Evolutionary conservation across 2,329 filamentous ascomycete species (phyloP), one percentile per base, ranked within the genome.

Genomic region (Ciborinia camelliae): DNA sequence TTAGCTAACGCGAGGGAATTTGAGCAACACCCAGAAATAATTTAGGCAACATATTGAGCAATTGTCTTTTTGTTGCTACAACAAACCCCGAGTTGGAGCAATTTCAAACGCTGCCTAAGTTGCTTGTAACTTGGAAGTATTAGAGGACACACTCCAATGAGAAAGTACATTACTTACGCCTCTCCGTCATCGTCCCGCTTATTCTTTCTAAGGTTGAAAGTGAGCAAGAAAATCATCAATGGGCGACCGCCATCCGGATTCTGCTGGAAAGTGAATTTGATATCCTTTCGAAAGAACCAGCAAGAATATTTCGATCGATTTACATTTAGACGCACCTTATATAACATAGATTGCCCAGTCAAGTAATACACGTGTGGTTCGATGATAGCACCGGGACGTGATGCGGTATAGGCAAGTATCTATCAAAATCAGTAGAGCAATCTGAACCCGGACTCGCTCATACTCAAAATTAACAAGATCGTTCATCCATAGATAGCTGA

Each of bases 301-400:
- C 6, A 4, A 9, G 0, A 45, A n/a, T 2, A 6, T 2, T 6
- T 1, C 18, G 6, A n/a, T n/a, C n/a, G n/a, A n/a, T n/a, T n/a
- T n/a, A n/a, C 4, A 45, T n/a, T n/a, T n/a, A 1, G 1, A 7
- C 2, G 18, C 30, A 52, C 48, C 23, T 52, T 52, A 15, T 52
- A 52, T 15, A 18, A 20, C 26, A 52, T 6, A 28, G 48, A 23
- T 15, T 52, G 23, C 5, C 18, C 18, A 28, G 48, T 28, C 12
- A 28, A 7, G 4, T 32, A 32, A 52, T 52, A 52, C 9, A 26
- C 23, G 18, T 28, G 14, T 15, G 26, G 30, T 20, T 28, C 48
- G n/a, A 28, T 52, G 8, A 52, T 52, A n/a, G 48, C 48, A n/a
- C 23, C 23, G 2, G 48, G 26, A 4, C 23, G 48, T 4, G 26